Evolutionary conservation across 768 basidiomycete genomes (phyloP).

Genomic region (Podaxis sp.): DNA sequence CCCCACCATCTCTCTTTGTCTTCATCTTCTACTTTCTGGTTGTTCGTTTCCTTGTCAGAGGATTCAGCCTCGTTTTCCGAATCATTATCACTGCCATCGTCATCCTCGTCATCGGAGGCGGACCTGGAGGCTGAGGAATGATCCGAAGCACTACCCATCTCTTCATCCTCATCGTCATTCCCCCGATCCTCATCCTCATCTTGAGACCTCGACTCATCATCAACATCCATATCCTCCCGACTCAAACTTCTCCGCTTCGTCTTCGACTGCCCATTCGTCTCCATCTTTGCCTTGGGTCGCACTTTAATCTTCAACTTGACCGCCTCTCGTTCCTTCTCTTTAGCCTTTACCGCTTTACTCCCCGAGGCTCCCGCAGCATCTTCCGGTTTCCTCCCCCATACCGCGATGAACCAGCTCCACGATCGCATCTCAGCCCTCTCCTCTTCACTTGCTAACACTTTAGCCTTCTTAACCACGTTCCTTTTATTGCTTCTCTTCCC

Average conservation of each 20-base stretch:
- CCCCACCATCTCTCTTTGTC: constrained; percentile 72
- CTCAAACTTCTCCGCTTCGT: not conserved
- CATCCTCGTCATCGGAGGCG: not conserved
- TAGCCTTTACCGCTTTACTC: not conserved
- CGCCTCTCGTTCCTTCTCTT: constrained; percentile 16
- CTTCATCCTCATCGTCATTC: constrained; percentile 22
- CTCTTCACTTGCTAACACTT: constrained; percentile 28
- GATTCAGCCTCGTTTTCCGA: not conserved
- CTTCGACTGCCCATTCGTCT: constrained; percentile 33
- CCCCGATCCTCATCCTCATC: constrained; percentile 19
- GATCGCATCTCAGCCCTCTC: constrained; percentile 53
- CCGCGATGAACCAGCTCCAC: constrained; percentile 80
- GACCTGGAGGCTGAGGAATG: not conserved
- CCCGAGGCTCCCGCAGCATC: constrained; percentile 13
- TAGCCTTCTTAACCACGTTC: constrained; percentile 26
- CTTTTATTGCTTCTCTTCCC: constrained; percentile 37
- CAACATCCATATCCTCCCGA: not conserved
- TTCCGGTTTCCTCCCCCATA: constrained; percentile 61
- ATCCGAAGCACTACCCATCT: constrained; percentile 3
- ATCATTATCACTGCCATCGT: constrained; percentile 25
- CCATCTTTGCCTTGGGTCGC: constrained; percentile 39
- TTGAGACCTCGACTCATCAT: not conserved
- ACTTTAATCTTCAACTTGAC: constrained; percentile 20
- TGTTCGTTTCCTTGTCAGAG: not conserved
- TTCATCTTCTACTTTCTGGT: constrained; percentile 31